Conservation (phyloP, 352 stramenopile species). For the Pythium apleroticum region DNA sequence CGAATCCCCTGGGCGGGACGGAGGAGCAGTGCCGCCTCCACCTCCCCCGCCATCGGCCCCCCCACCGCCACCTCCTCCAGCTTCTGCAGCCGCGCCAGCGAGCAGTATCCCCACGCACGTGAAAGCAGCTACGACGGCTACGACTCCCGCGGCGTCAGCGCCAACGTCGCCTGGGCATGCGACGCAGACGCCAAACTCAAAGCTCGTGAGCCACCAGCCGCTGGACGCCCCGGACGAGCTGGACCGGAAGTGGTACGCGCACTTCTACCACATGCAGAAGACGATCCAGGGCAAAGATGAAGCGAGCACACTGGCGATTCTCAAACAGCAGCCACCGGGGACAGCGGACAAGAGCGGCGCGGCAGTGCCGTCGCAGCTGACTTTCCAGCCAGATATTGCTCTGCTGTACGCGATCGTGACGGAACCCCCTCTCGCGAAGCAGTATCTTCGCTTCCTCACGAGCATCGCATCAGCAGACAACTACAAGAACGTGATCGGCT, state of each 20-base stretch:
- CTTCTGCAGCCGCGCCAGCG: slow-evolving; percentile 16
- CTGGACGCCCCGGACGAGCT: slow-evolving; percentile 77
- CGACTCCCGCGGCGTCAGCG: slow-evolving; percentile 19
- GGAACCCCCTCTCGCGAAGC: slow-evolving; percentile 66
- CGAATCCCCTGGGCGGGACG: slow-evolving; percentile 17
- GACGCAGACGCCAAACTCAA: slow-evolving; percentile 52
- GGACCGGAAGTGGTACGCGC: slow-evolving; percentile 85
- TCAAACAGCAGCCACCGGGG: slow-evolving; percentile 55
- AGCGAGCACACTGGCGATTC: slow-evolving; percentile 39
- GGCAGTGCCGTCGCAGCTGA: slow-evolving; percentile 31
- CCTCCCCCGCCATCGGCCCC: slow-evolving; percentile 37
- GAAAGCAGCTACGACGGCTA: slow-evolving; percentile 10
- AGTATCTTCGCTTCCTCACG: slow-evolving; percentile 76
- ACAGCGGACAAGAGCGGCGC: slow-evolving; percentile 23
- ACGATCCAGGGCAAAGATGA: slow-evolving; percentile 76
- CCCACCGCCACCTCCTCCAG: slow-evolving; percentile 32
- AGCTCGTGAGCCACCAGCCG: slow-evolving; percentile 69
- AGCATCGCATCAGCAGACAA: slow-evolving; percentile 51
- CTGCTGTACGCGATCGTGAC: slow-evolving; percentile 79
- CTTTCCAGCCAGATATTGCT: slow-evolving; percentile 78
- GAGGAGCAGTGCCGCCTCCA: slow-evolving; percentile 25
- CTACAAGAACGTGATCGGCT: slow-evolving; percentile 76
- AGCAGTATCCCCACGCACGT: slow-evolving; percentile 18
- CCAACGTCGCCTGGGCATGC: slow-evolving; percentile 34
- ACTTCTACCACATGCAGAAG: slow-evolving; percentile 88